Base-by-base conservation (phyloP, 2,329 filamentous ascomycete species). In the Curvularia verruculosa region DNA sequence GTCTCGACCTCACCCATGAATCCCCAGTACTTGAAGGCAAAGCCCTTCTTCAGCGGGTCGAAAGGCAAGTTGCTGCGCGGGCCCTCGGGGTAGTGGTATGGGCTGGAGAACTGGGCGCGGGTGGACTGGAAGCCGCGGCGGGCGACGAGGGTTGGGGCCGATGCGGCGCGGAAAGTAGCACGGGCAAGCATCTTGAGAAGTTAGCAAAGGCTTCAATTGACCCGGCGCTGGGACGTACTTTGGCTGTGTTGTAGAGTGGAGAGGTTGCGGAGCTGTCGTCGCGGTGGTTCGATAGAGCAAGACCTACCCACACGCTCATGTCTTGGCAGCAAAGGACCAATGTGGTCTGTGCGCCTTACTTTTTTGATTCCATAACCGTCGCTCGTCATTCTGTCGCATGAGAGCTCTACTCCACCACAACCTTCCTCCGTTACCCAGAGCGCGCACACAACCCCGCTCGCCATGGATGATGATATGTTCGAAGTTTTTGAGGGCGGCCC, bases 11-110 rank as follows among this genome's bases (percentile, higher is more conserved):
- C 76, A 90, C 88, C 78, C 85, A 88, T 88, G 83, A 90, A 95
- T 63, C 77, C 77, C 89, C 92, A 96, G 88, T 90, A 99, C 81
- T 89, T 85, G 70, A 91, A 62, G 67, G 83, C 86, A 79, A 99
- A 99, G 82, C 85, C 90, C 82, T 88, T 91, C 77, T 88, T 94
- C 82, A 91, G 85, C 68, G 95, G 90, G 85, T 99, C 96, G 88
- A 99, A 99, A 68, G 95, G 95, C 67, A 99, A 82, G 86, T 97
- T 98, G 84, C 85, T 89, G 81, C 92, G 90, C 75, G 94, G 91
- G 66, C 94, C 95, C 84, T 98, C 94, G 71, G 94, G 89, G 84
- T 99, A 99, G 85, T 99, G 95, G 89, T 96, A 97, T 65, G 93
- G 93, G 78, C 91, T 96, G 72, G 84, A 86, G 78, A 96, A 82